Evolutionary conservation across 768 basidiomycete species (phyloP).

Genomic region (Rhodotorula graminis): DNA sequence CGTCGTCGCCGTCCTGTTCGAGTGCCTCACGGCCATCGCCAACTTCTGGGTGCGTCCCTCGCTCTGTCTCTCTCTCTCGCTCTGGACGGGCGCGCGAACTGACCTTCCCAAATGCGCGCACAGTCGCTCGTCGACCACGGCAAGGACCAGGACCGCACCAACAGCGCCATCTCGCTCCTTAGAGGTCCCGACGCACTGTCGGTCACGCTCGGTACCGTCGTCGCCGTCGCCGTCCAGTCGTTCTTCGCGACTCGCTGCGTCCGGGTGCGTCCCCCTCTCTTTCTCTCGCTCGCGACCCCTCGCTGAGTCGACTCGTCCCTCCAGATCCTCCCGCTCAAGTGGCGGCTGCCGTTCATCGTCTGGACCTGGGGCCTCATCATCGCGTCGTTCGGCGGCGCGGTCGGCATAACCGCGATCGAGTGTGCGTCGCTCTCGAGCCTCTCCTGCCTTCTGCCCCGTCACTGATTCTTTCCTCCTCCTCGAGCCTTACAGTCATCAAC

Average conservation of each 20-base stretch:
- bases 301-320: not conserved
- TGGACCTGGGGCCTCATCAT: not conserved
- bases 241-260: not conserved
- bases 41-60: not conserved
- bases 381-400: not conserved
- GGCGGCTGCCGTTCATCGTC: not conserved
- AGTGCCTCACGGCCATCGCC: not conserved
- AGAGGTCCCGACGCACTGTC: not conserved
- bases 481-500: no score
- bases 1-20: not conserved
- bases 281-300: no score
- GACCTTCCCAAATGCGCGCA: not conserved
- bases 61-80: no score
- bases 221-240: not conserved
- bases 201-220: not conserved
- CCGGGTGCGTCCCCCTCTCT: not conserved
- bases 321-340: not conserved
- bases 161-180: not conserved
- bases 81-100: no score
- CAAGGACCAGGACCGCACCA: constrained; percentile 5
- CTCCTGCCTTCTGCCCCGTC: no score
- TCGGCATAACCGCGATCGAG: not conserved
- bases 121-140: constrained; percentile 1
- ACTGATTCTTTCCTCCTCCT: no score
- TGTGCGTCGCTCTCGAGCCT: no score